Conservation (phyloP, 768 basidiomycete species). For the Amanita rubescens region DNA sequence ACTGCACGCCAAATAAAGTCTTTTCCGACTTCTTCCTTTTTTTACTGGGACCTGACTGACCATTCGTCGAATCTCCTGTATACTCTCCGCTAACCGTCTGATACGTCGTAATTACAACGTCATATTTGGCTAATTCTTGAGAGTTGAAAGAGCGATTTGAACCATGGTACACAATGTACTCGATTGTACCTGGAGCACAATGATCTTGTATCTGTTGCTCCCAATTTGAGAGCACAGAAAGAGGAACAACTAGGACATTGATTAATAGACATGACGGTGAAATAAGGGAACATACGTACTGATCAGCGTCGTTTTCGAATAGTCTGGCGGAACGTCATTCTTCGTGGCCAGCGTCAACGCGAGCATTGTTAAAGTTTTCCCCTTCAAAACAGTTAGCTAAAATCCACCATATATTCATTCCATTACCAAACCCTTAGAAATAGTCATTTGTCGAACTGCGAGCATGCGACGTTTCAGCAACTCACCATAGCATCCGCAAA, state of each 20-base stretch:
- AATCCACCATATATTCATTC: neutral
- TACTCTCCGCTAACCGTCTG: conserved; percentile 60
- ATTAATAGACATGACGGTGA: neutral
- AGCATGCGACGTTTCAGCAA: neutral
- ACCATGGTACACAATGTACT: conserved; percentile 65
- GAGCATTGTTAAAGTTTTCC: conserved; percentile 89
- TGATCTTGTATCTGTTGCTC: conserved; percentile 80
- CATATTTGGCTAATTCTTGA: conserved; percentile 54
- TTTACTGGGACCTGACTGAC: conserved; percentile 30
- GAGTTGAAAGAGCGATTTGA: conserved; percentile 51
- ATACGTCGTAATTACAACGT: conserved; percentile 82
- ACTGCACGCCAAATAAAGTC: conserved; percentile 59
- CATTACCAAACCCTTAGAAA: conserved; percentile 37
- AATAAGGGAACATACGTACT: conserved; percentile 35
- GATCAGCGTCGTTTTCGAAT: conserved; percentile 69
- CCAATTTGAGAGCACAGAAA: conserved; percentile 86
- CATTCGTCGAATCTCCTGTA: conserved; percentile 21
- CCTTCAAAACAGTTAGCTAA: conserved; percentile 32
- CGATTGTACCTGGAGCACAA: conserved; percentile 44
- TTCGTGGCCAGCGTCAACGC: conserved; percentile 76
- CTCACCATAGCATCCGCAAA: conserved; percentile 85
- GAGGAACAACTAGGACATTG: conserved; percentile 53
- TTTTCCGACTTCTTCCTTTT: conserved; percentile 58
- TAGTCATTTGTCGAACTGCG: neutral
- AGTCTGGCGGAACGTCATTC: conserved; percentile 45